Evolutionary conservation across 495 filamentous ascomycete genomes (phyloP), one percentile per base, ranked within the genome.

Genomic region (Cercophora sp.): DNA sequence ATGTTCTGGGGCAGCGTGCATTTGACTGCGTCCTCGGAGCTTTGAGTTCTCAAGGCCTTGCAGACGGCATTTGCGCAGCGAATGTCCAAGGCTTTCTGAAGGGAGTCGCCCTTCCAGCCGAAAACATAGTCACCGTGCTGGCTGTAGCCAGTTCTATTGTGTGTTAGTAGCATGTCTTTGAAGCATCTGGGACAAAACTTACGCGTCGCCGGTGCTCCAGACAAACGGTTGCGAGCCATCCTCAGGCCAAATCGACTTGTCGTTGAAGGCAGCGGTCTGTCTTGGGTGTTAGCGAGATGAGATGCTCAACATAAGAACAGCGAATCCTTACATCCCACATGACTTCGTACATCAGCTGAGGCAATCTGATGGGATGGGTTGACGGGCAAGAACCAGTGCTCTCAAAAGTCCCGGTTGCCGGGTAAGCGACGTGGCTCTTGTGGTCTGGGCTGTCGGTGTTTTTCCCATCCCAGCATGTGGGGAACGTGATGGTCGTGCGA

Each of bases 381-480:
- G 63, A 62, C 2, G 76, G 76, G 55, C 76, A 79, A 2, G 67
- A 47, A 0, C 69, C 69, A 3, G 59, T 65, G 1, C 60, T 46
- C 25, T 70, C 65, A 51, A 75, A 74, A 9, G 64, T 66, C 6
- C 69, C 73, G 36, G 51, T 59, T 1, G 52, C 59, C 1, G 71
- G 72, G 57, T 77, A 78, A n/a, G 73, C 68, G 8, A 74, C 62
- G 43, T 82, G 79, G 51, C 65, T 62, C 49, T 72, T 73, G 62
- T 81, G 79, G 60, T 81, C 73, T 20, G 70, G 63, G 39, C 69
- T 76, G 57, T 79, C 78, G 10, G 77, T 54, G 58, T 78, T 80
- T 58, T 69, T 65, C 16, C 78, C 78, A 58, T 81, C 77, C 77
- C 77, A 80, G 59, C 72, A 71, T 36, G 70, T 71, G 3, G 74